Percentiles rank a stretch among this genome's conserved stretches.
phyloP scores from a whole-genome alignment of 2,329 filamentous ascomycete species.

The Ceratocystis cacaofunesta region DNA sequence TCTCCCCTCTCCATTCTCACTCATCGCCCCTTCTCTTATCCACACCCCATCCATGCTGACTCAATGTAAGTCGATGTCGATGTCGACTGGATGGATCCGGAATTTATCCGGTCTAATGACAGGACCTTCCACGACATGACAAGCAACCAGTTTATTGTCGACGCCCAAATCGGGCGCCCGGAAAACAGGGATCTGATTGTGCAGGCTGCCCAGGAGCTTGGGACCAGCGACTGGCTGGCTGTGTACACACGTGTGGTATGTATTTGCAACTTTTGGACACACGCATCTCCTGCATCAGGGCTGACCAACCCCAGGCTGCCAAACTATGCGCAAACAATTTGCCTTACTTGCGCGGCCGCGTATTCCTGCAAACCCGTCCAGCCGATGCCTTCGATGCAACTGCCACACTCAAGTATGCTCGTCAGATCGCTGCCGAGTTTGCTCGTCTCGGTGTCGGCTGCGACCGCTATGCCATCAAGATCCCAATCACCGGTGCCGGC shows the following conservation, averaged over 20 bases:
- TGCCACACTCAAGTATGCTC: constrained; percentile 32
- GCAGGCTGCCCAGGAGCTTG: constrained; percentile 30
- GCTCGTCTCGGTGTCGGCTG: constrained; percentile 29
- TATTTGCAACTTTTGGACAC: background rate
- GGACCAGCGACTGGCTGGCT: constrained; percentile 32
- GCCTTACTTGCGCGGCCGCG: constrained; percentile 31
- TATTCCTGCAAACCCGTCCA: constrained; percentile 34
- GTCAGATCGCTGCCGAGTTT: constrained; percentile 33
- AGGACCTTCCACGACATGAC: constrained; percentile 35
- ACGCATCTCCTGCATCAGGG: background rate
- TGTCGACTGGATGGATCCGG: constrained; percentile 38
- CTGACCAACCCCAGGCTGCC: constrained; percentile 25
- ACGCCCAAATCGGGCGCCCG: constrained; percentile 30
- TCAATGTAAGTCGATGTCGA: constrained; percentile 32
- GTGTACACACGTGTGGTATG: constrained; percentile 32
- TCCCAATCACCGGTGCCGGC: constrained; percentile 34
- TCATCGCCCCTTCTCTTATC: background rate
- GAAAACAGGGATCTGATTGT: constrained; percentile 31
- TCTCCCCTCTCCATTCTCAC: background rate
- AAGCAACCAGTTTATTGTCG: constrained; percentile 35
- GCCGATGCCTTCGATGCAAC: constrained; percentile 32
- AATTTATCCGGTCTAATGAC: constrained; percentile 31
- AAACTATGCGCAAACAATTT: constrained; percentile 34
- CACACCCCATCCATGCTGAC: background rate
- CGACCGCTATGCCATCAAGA: constrained; percentile 37